A percentile compares a stretch with the other conserved stretches of the same genome.
phyloP scores from a whole-genome alignment of 1,139 yeast species.

The Hyphopichia buzzinii region DNA sequence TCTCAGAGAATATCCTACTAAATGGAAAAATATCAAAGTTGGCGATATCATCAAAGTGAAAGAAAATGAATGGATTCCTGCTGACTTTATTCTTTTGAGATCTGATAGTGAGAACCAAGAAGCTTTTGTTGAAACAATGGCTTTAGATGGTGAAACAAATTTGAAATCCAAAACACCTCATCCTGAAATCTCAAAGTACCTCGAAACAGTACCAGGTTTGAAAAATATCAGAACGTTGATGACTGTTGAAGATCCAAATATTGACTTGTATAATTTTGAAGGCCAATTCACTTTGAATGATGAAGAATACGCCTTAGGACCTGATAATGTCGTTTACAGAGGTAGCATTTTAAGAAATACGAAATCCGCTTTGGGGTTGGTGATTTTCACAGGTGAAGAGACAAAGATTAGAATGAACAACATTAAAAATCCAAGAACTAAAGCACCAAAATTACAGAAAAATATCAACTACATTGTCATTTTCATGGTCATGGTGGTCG shows the following conservation, averaged over 20 bases:
- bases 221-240: slow-evolving; percentile 50
- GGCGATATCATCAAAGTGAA: slow-evolving; percentile 76
- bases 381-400: slow-evolving; percentile 92
- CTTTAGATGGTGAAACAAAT: slow-evolving; percentile 95
- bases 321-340: slow-evolving; percentile 80
- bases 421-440: slow-evolving; percentile 80
- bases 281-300: slow-evolving; percentile 43
- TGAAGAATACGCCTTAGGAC: slow-evolving; percentile 58
- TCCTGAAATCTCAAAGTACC: slow-evolving; percentile 50
- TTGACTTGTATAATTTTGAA: slow-evolving; percentile 87
- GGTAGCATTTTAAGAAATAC: slow-evolving; percentile 91
- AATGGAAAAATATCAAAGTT: slow-evolving; percentile 78
- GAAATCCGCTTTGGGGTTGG: slow-evolving; percentile 67
- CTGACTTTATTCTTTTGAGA: slow-evolving; percentile 73
- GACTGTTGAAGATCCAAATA: slow-evolving; percentile 86
- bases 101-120: slow-evolving; percentile 67
- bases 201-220: slow-evolving; percentile 52
- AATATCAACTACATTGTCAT: slow-evolving; percentile 80
- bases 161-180: slow-evolving; percentile 74
- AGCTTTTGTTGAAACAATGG: slow-evolving; percentile 93
- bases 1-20: slow-evolving; percentile 32
- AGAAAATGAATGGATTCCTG: slow-evolving; percentile 92
- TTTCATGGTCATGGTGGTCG: slow-evolving; percentile 83
- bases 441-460: slow-evolving; percentile 87
- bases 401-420: slow-evolving; percentile 96